Conservation (phyloP, 805 yeast species). For the Candida succiphila region DNA sequence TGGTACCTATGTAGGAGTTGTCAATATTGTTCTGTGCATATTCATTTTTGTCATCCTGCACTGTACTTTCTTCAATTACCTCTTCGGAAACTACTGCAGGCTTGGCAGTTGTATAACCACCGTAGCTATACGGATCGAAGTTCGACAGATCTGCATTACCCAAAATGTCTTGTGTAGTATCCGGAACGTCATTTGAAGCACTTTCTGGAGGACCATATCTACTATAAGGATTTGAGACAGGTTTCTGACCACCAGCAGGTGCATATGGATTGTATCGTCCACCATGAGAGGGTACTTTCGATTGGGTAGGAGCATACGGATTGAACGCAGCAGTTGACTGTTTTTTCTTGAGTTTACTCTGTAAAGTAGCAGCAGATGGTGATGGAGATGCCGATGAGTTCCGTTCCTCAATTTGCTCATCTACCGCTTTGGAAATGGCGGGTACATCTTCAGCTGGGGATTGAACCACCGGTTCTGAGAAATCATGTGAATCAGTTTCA, state of each 20-base stretch:
- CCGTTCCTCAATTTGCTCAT: neutral
- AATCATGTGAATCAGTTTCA: no score
- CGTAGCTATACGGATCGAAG: constrained; percentile 20
- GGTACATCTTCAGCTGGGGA: no score
- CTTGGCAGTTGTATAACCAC: constrained; percentile 20
- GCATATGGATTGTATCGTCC: constrained; percentile 1
- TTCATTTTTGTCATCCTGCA: constrained; percentile 21
- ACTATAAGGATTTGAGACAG: neutral
- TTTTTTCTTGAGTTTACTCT: no score
- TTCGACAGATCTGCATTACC: neutral
- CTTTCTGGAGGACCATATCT: neutral
- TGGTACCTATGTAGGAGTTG: constrained; percentile 33
- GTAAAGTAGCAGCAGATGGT: neutral
- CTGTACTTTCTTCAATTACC: constrained; percentile 2
- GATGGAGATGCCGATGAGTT: neutral
- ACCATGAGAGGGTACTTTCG: neutral
- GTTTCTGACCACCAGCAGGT: neutral
- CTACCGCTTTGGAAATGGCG: no score
- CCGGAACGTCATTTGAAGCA: neutral
- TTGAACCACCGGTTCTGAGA: no score
- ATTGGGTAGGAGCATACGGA: constrained; percentile 2
- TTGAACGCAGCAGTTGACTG: neutral
- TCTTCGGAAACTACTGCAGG: constrained; percentile 1
- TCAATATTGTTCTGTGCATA: constrained; percentile 20
- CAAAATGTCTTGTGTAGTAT: neutral